Evolutionary conservation across 257 asterid species (phyloP), one percentile per base, ranked within the genome.

Genomic region (Dorcoceras hygrometricum): DNA sequence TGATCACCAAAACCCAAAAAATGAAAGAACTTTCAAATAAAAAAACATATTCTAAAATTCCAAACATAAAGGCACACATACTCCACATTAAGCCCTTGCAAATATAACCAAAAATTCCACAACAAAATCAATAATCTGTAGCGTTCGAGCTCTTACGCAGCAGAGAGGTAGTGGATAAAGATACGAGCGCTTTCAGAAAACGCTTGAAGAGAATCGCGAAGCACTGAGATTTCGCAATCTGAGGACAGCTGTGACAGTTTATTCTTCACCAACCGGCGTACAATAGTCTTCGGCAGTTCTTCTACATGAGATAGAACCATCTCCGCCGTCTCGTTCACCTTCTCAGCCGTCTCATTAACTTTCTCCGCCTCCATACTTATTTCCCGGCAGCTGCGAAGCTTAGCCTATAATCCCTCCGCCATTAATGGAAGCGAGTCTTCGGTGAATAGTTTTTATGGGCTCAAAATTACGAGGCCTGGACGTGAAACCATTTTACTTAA

Each of bases 191-290:
- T 82, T 60, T 90, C 99, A 34, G 88, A 85, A 91, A 94, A 94
- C 5, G 93, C 96, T 31, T 25, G 81, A 63, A 85, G 88, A 1
- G 99, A 81, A 32, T 94, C 96, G 59, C 89, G 88, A 53, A 85
- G 91, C 59, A 94, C 82, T 10, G 86, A 68, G 53, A 94, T 71
- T 9, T 94, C 97, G 71, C 75, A 74, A 70, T 78, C 84, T 72
- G 76, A 18, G 34, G 96, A 84, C 66, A 94, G 83, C 74, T 84
- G 89, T 8, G 99, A 87, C 1, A 94, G 91, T 79, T 85, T 94
- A 22, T 94, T 95, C 89, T 88, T 90, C 72, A 94, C 96, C 77
- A 94, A 68, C 23, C 96, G 85, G 71, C 97, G 94, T 71, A 90
- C 93, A 50, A 94, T 86, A 65, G 96, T 71, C 87, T 87, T 90